Evolutionary conservation across 257 asterid genomes (phyloP).

Genomic region (Gynochthodes officinalis): DNA sequence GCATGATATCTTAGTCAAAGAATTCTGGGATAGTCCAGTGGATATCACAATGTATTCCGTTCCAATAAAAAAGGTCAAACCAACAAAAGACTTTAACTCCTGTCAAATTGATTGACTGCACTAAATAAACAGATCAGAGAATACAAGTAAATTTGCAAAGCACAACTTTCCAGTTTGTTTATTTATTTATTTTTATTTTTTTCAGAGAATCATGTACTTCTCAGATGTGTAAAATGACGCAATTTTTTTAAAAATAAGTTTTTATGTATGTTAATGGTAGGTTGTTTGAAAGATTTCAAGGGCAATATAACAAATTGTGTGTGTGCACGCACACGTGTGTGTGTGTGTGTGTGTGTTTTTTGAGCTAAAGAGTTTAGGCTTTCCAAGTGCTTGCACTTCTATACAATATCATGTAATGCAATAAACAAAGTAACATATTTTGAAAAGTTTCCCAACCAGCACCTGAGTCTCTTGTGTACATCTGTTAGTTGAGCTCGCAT

Average conservation of each 20-base stretch:
- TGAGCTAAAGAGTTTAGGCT: too few species aligned
- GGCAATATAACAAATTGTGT: too few species aligned
- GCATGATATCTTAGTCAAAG: neutral
- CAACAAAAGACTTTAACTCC: neutral
- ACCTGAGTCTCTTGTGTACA: constrained; percentile 55
- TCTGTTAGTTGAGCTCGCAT: constrained; percentile 53
- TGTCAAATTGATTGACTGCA: neutral
- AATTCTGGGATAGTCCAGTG: neutral
- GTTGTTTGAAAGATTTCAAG: neutral
- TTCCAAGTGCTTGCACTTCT: neutral
- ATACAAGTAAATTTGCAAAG: neutral
- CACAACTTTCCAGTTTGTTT: neutral
- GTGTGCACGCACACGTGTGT: too few species aligned
- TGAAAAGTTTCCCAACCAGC: constrained; percentile 10
- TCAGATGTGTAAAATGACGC: neutral
- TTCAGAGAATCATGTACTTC: neutral
- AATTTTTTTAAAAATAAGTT: neutral
- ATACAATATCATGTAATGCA: neutral
- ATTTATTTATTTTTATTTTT: neutral
- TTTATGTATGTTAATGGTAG: neutral
- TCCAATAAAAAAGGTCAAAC: neutral
- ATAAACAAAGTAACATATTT: neutral
- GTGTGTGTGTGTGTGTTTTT: too few species aligned
- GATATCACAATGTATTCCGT: neutral
- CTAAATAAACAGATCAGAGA: neutral